A percentile compares a stretch with the other conserved stretches of the same genome.
Conservation (phyloP, 2,329 filamentous ascomycete species). For the Pezicula radicicola region DNA sequence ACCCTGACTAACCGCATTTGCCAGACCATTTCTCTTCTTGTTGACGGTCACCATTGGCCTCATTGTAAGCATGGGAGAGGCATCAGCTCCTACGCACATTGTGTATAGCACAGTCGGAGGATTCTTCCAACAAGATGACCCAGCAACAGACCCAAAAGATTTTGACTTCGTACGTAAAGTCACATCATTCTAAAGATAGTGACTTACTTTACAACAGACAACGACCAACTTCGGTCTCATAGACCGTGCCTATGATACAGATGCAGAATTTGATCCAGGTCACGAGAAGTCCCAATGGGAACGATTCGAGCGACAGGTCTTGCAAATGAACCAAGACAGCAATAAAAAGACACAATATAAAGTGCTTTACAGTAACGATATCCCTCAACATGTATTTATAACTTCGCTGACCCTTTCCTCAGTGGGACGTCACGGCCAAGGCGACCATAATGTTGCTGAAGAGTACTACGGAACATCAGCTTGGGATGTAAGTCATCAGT, state of each 20-base stretch:
- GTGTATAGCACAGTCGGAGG: constrained; percentile 56
- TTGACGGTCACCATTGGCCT: constrained; percentile 17
- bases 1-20: neutral
- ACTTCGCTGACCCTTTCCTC: constrained; percentile 31
- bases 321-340: constrained; percentile 44
- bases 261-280: constrained; percentile 35
- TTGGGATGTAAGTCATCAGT: constrained; percentile 53
- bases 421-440: constrained; percentile 63
- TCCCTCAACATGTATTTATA: neutral
- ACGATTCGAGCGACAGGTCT: constrained; percentile 53
- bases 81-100: constrained; percentile 33
- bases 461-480: constrained; percentile 61
- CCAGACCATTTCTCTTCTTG: constrained; percentile 21
- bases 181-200: neutral
- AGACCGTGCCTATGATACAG: constrained; percentile 56
- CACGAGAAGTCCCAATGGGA: constrained; percentile 54
- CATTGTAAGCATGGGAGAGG: constrained; percentile 21
- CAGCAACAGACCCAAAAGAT: constrained; percentile 45
- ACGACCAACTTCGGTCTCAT: constrained; percentile 60
- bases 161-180: constrained; percentile 58
- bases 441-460: constrained; percentile 58
- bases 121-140: constrained; percentile 60
- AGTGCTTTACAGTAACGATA: constrained; percentile 46
- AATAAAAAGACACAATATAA: constrained; percentile 52
- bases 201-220: constrained; percentile 36